Base-by-base conservation (phyloP, 441 rosid species). In the Dalechampia spathulata region DNA sequence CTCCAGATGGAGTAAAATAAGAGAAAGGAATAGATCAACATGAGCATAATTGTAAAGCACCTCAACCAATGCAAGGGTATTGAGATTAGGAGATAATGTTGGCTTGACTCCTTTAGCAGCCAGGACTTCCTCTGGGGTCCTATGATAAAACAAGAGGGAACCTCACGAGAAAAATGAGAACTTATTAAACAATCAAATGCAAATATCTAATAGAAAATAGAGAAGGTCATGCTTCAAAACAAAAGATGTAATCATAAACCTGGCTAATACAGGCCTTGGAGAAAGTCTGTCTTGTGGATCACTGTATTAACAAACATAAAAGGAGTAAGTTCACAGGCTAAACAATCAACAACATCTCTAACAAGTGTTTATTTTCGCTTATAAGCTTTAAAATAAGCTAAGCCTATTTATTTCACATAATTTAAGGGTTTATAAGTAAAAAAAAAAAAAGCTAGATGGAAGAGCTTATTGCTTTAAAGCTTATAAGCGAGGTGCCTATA, bases 91-190 rank as follows among this genome's bases (percentile, higher is more conserved):
- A 64, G 98, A 91, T 61, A 91, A 72, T 16, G 93, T 79, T 56
- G 96, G 98, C 71, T 91, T 87, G 66, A 91, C 95, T 54, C 98
- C 98, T 86, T 79, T 87, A 63, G 98, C 95, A 56, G 96, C 96
- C 64, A 91, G 62, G 67, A 91, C 96, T 78, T 91, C 98, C 12
- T 87, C 91, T 7, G 96, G 93, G 12, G 95, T 85, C 79, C 95
- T 91, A 44, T 64, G 49, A 47, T 45, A 57, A 61, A 45, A 17
- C 6, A 25, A 2, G 43, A n/a, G 36, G 25, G 55, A 34, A 48
- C 37, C 9, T 22, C 25, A 63, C 64, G 50, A 42, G 17, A 55
- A 19, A 57, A 49, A 55, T 1, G 17, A 39, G 48, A 23, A 39
- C 25, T 26, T 49, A 22, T 51, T 56, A 38, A 38, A 42, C 57